Percentiles rank a stretch among this genome's conserved stretches.
Conservation (phyloP, 805 yeast species). For the Hanseniaspora vineae region DNA sequence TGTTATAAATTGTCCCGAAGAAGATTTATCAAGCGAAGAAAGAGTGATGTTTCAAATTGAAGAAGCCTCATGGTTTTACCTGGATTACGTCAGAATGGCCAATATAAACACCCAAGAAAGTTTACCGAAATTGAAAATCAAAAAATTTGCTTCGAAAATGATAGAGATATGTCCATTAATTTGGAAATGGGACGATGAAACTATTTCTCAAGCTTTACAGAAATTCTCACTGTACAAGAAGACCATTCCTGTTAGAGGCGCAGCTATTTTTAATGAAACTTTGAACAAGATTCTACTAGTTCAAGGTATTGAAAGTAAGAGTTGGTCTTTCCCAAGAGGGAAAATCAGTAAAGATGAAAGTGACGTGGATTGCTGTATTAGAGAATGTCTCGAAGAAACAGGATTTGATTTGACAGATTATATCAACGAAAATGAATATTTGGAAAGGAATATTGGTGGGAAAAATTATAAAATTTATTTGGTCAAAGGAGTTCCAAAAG, state of each 20-base stretch:
- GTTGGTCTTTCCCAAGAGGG: slow-evolving; percentile 97
- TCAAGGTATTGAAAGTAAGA: slow-evolving; percentile 66
- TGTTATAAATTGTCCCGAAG: slow-evolving; percentile 82
- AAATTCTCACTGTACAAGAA: slow-evolving; percentile 77
- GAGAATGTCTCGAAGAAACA: slow-evolving; percentile 90
- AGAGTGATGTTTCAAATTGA: slow-evolving; percentile 88
- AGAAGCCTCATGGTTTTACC: slow-evolving; percentile 97
- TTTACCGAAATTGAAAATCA: slow-evolving; percentile 68
- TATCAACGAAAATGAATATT: slow-evolving; percentile 55
- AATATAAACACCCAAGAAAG: slow-evolving; percentile 37
- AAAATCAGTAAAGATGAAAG: slow-evolving; percentile 88
- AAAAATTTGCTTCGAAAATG: slow-evolving; percentile 55
- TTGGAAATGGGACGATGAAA: slow-evolving; percentile 69
- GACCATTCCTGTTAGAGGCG: slow-evolving; percentile 92
- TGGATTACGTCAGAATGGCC: slow-evolving; percentile 63
- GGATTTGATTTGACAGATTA: slow-evolving; percentile 71
- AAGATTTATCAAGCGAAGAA: slow-evolving; percentile 54
- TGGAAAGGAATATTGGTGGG: slow-evolving; percentile 71
- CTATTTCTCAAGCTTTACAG: slow-evolving; percentile 58
- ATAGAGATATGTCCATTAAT: slow-evolving; percentile 59
- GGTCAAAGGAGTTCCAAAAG: slow-evolving; percentile 66
- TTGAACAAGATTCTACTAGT: slow-evolving; percentile 66
- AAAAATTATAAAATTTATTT: slow-evolving; percentile 79
- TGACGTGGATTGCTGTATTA: slow-evolving; percentile 76
- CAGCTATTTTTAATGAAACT: slow-evolving; percentile 65